Conservation (phyloP, 192 early-diverging fungal species). For the Coemansia sp. region DNA sequence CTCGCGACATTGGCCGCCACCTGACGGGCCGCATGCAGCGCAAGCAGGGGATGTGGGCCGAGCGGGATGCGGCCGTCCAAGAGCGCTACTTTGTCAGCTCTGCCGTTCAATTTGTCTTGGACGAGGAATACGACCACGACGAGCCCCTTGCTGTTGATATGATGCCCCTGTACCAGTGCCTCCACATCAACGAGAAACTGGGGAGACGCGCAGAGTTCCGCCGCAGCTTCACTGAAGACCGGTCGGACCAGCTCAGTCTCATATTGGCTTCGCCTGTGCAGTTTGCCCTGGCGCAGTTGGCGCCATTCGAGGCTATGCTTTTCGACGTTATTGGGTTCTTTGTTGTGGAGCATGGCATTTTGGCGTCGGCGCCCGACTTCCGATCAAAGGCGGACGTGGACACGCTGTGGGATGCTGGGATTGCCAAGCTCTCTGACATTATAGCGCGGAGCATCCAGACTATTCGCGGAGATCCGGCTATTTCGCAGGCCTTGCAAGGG, state of each 20-base stretch:
- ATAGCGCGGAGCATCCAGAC: slow-evolving; percentile 76
- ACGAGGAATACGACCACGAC: slow-evolving; percentile 79
- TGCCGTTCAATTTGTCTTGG: slow-evolving; percentile 76
- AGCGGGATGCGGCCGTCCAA: slow-evolving; percentile 37
- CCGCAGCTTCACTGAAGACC: slow-evolving; percentile 84
- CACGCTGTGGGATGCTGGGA: slow-evolving; percentile 83
- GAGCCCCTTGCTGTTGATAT: slow-evolving; percentile 83
- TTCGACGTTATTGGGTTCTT: slow-evolving; percentile 96
- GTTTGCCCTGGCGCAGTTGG: slow-evolving; percentile 62
- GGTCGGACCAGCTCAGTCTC: slow-evolving; percentile 83
- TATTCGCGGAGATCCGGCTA: slow-evolving; percentile 76
- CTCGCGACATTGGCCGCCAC: slow-evolving; percentile 76
- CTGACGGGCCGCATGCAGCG: slow-evolving; percentile 76
- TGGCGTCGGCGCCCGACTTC: slow-evolving; percentile 87
- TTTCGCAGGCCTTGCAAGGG: slow-evolving; percentile 71
- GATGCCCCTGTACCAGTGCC: slow-evolving; percentile 91
- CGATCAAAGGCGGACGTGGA: slow-evolving; percentile 83
- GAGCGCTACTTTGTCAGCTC: slow-evolving; percentile 65
- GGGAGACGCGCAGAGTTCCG: slow-evolving; percentile 85
- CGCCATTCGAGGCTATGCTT: slow-evolving; percentile 62
- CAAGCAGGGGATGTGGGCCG: slow-evolving; percentile 60
- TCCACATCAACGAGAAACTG: slow-evolving; percentile 94
- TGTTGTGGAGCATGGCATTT: slow-evolving; percentile 85
- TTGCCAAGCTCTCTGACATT: slow-evolving; percentile 74
- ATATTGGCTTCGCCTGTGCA: slow-evolving; percentile 71